Evolutionary conservation across 1,139 yeast genomes (phyloP).

Genomic region (Meyerozyma carpophila): DNA sequence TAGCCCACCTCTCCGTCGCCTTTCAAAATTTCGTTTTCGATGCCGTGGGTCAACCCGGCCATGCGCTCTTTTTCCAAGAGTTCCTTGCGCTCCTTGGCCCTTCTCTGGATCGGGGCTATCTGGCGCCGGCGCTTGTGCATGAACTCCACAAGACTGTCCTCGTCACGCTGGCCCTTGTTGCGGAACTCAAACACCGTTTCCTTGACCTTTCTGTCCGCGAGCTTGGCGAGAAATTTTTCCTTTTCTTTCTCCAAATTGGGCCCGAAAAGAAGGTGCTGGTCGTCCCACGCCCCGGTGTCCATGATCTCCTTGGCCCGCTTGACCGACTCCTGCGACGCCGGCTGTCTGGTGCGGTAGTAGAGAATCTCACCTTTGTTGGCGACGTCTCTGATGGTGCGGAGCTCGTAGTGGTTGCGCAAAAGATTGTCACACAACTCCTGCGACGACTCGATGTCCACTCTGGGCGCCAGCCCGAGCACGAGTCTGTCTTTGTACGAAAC

Average conservation of each 20-base stretch:
- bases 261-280: constrained; percentile 74
- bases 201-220: constrained; percentile 62
- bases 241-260: constrained; percentile 69
- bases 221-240: constrained; percentile 61
- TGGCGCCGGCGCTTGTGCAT: constrained; percentile 86
- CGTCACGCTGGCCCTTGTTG: constrained; percentile 42
- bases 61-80: constrained; percentile 67
- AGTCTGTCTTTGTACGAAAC: constrained; percentile 71
- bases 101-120: constrained; percentile 79
- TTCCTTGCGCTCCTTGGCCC: constrained; percentile 67
- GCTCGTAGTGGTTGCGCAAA: constrained; percentile 63
- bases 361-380: constrained; percentile 84
- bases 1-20: constrained; percentile 55
- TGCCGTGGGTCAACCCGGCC: constrained; percentile 68
- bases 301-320: constrained; percentile 79
- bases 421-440: constrained; percentile 69
- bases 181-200: constrained; percentile 94
- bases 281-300: constrained; percentile 79
- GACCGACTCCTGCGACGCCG: constrained; percentile 81
- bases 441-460: constrained; percentile 62
- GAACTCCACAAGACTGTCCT: constrained; percentile 69
- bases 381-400: constrained; percentile 60
- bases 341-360: constrained; percentile 76
- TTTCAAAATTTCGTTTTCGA: constrained; percentile 67
- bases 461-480: constrained; percentile 79